Evolutionary conservation across 1,284 basidiomycete species (phyloP).

Genomic region (Anthracocystis walkeri): DNA sequence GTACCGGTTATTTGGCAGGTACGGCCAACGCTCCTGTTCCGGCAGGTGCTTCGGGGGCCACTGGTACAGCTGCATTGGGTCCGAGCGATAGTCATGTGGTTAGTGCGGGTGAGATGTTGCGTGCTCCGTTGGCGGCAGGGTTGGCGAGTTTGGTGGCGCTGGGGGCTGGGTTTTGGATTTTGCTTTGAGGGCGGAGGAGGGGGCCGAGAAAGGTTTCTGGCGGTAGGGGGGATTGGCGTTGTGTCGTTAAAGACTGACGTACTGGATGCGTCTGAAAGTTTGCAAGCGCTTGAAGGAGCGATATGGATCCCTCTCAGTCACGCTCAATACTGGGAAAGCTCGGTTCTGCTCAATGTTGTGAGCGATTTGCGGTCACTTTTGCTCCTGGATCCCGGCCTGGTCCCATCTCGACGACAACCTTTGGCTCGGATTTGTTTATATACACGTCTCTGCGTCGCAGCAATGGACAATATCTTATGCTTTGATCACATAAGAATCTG

Average conservation of each 20-base stretch:
- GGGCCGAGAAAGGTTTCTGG: background rate
- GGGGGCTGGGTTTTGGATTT: slow-evolving; percentile 28
- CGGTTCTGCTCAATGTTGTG: background rate
- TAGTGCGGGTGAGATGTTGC: slow-evolving; percentile 28
- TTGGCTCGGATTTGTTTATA: background rate
- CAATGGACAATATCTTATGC: slow-evolving; percentile 3
- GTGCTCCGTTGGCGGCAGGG: slow-evolving; percentile 17
- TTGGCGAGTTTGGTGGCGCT: slow-evolving; percentile 30
- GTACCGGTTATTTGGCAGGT: slow-evolving; percentile 45
- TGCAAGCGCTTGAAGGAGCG: too few relatives aligned
- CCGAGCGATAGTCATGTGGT: slow-evolving; percentile 45
- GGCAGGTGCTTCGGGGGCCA: slow-evolving; percentile 21
- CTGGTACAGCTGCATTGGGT: slow-evolving; percentile 24
- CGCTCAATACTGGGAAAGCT: too few relatives aligned
- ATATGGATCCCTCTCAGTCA: too few relatives aligned
- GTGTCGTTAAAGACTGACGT: too few relatives aligned
- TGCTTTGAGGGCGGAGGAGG: slow-evolving; percentile 18
- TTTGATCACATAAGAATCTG: background rate
- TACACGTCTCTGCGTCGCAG: background rate
- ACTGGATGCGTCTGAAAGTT: too few relatives aligned
- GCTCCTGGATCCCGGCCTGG: too few relatives aligned
- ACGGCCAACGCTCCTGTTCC: slow-evolving; percentile 44
- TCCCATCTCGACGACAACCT: background rate
- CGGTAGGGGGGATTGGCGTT: too few relatives aligned
- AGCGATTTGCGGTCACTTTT: background rate